phyloP scores from a whole-genome alignment of 2,329 filamentous ascomycete genomes.

The Ceratocystis harringtonii region DNA sequence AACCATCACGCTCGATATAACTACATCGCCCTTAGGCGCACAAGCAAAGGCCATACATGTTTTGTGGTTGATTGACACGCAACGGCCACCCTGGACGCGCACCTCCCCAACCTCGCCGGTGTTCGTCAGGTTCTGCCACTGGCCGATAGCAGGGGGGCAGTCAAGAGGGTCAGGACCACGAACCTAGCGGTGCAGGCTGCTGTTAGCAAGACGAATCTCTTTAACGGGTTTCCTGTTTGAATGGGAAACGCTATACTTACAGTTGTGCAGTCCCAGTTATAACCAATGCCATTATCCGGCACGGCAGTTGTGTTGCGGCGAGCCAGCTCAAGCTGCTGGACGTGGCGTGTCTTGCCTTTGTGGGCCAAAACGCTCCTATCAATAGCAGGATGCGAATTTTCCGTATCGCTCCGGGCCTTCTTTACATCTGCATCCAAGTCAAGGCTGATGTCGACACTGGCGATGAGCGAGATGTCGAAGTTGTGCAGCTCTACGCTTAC shows the following conservation, averaged over 20 bases:
- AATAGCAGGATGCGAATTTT: background rate
- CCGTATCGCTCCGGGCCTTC: background rate
- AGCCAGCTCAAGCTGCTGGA: background rate
- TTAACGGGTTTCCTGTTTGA: background rate
- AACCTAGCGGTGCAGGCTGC: background rate
- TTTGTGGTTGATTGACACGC: constrained; percentile 11
- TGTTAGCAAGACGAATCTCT: background rate
- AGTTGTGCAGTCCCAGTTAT: constrained; percentile 16
- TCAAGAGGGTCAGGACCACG: constrained; percentile 14
- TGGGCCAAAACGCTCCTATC: background rate
- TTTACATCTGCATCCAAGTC: background rate
- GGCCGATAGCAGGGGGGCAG: constrained; percentile 13
- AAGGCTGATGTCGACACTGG: background rate
- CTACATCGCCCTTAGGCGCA: constrained; percentile 12
- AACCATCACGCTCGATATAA: constrained; percentile 9
- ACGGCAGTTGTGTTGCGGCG: background rate
- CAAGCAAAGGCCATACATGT: constrained; percentile 16
- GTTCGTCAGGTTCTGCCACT: constrained; percentile 10
- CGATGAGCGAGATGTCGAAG: background rate
- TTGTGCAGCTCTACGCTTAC: background rate
- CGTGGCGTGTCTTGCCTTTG: background rate
- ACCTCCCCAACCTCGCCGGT: background rate
- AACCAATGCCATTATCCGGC: constrained; percentile 6
- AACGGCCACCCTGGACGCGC: constrained; percentile 9
- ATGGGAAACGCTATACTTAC: background rate